Conservation (phyloP, 2,329 filamentous ascomycete genomes). For the Fusarium gaditjirri region DNA sequence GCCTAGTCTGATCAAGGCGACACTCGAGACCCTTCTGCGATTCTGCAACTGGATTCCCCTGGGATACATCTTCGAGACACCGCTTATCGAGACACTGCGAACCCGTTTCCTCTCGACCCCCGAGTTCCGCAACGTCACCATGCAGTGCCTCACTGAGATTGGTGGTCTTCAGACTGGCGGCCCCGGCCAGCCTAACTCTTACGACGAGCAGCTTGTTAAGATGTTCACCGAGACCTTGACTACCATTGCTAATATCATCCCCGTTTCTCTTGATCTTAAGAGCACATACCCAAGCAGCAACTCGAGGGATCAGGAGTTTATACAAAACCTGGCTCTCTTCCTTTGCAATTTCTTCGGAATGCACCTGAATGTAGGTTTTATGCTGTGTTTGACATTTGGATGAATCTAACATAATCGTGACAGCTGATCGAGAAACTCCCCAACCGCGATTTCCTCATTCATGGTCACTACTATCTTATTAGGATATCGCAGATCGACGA, state of each 20-base stretch:
- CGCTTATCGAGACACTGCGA: slow-evolving; percentile 92
- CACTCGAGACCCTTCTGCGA: slow-evolving; percentile 90
- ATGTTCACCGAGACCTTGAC: slow-evolving; percentile 99
- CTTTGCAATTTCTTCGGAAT: slow-evolving; percentile 96
- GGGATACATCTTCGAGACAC: slow-evolving; percentile 98
- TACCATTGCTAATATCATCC: slow-evolving; percentile 92
- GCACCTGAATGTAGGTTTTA: slow-evolving; percentile 77
- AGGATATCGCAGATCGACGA: slow-evolving; percentile 99
- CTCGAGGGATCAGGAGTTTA: slow-evolving; percentile 94
- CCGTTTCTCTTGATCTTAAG: slow-evolving; percentile 89
- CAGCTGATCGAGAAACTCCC: slow-evolving; percentile 94
- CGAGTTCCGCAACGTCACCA: slow-evolving; percentile 95
- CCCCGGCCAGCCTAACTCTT: slow-evolving; percentile 74
- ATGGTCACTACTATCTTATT: slow-evolving; percentile 98
- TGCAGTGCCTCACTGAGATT: slow-evolving; percentile 98
- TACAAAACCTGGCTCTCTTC: slow-evolving; percentile 95
- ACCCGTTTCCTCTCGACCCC: slow-evolving; percentile 92
- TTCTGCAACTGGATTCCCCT: slow-evolving; percentile 99
- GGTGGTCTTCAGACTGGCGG: slow-evolving; percentile 88
- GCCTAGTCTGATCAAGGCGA: slow-evolving; percentile 92
- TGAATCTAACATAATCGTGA: slow-evolving; percentile 22
- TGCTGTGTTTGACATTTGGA: slow-evolving; percentile 8
- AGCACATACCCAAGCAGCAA: slow-evolving; percentile 92
- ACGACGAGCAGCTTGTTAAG: slow-evolving; percentile 94
- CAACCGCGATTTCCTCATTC: slow-evolving; percentile 92